Base-by-base conservation (phyloP, 179 eudicot species). In the Corrigiola litoralis region DNA sequence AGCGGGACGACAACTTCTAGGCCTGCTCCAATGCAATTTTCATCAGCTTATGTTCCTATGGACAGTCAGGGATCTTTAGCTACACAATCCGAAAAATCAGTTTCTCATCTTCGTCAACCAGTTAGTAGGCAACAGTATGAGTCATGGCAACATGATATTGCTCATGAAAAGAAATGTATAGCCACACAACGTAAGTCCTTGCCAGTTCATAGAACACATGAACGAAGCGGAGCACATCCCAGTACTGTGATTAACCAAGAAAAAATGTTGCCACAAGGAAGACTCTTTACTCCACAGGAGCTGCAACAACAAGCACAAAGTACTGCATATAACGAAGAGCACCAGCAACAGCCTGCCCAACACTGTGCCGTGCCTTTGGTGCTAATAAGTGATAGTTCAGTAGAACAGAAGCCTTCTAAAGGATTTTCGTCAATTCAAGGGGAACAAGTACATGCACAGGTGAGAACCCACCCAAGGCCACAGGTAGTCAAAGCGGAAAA, bases 61-160 rank as follows among this genome's bases (percentile, higher is more conserved):
- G 45, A 20, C 24, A 37, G 21, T 34, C 45, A 36, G 20, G 44
- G 18, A 20, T 12, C 29, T n/a, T 21, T 28, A 18, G 17, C 60
- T 25, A 59, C 44, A 66, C 61, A 44, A 48, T 32, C 51, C 38
- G 58, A 68, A 49, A 38, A 59, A 59, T 48, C 72, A 9, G 45
- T 45, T 60, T 21, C 33, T 40, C 25, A 58, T 37, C 59, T 17
- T 51, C 27, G 34, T 59, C 59, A 68, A 60, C 46, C 66, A 27
- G 52, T 48, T 45, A 31, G 59, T 24, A 50, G 13, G 21, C 66
- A 48, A 48, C 66, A 51, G 29, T 63, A 58, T 58, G 61, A 48
- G 63, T 67, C 71, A 37, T 67, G 40, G 51, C 71, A 67, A 67
- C 65, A 51, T 60, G 72, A 48, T 56, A 36, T 25, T 11, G 49